Evolutionary conservation across 148 eudicot genomes (phyloP).

Genomic region (Arbutus unedo): DNA sequence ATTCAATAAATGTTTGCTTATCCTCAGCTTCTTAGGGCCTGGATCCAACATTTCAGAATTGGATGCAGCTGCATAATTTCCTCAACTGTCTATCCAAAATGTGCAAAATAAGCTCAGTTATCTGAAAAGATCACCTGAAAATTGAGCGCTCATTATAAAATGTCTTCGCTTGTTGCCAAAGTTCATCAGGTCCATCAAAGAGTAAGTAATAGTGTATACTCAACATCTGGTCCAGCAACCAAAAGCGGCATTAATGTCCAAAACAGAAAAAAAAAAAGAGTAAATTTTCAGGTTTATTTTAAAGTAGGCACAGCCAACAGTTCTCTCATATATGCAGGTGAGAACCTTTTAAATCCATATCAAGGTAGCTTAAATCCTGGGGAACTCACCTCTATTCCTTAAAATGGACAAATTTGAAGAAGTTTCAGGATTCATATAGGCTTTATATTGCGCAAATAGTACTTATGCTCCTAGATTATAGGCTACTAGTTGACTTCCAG

Average conservation of each 20-base stretch:
- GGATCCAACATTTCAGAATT: neutral
- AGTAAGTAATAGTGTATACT: slow-evolving; percentile 88
- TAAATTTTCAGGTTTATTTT: neutral
- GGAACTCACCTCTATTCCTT: no score
- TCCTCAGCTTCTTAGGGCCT: neutral
- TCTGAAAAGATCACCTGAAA: slow-evolving; percentile 54
- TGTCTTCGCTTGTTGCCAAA: slow-evolving; percentile 73
- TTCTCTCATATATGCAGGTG: no score
- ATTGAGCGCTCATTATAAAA: slow-evolving; percentile 54
- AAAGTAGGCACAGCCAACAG: neutral
- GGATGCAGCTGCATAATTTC: neutral
- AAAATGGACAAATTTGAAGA: no score
- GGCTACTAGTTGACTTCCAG: no score
- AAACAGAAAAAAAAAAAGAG: neutral
- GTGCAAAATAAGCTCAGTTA: neutral
- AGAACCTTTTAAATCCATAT: no score
- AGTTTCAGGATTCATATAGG: neutral
- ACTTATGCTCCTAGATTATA: no score
- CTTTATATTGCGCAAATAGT: no score
- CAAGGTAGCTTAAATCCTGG: no score
- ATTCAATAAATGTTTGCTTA: neutral
- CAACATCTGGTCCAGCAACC: slow-evolving; percentile 65
- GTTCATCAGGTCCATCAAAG: slow-evolving; percentile 77
- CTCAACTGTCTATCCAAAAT: neutral
- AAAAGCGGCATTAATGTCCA: neutral